Evolutionary conservation across 192 early-diverging fungal genomes (phyloP).

Genomic region (Linnemannia elongata): DNA sequence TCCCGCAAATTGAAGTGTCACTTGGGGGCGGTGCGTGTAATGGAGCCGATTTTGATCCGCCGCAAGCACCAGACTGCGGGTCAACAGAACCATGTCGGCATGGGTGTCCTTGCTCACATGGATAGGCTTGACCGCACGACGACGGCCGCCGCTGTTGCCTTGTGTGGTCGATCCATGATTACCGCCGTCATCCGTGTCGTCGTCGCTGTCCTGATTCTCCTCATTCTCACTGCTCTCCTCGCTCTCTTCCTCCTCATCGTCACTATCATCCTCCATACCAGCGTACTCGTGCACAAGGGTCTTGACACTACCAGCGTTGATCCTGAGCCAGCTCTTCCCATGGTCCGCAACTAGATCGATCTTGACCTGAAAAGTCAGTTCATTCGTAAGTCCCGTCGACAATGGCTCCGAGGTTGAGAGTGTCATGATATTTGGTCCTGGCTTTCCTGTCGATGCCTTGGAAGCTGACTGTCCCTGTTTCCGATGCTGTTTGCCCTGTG

Average conservation of each 20-base stretch:
- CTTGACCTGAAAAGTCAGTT: conserved; percentile 53
- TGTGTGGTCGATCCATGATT: not conserved
- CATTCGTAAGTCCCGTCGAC: conserved; percentile 17
- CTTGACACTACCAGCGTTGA: conserved; percentile 64
- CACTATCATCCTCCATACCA: conserved; percentile 55
- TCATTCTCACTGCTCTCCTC: conserved; percentile 38
- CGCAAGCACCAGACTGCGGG: conserved; percentile 41
- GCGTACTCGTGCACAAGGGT: conserved; percentile 63
- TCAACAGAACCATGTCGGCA: conserved; percentile 40
- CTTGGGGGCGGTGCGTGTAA: conserved; percentile 27
- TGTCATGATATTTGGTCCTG: conserved; percentile 13
- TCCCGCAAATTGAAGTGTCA: conserved; percentile 40
- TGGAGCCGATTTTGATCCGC: conserved; percentile 51
- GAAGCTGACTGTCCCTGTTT: not conserved
- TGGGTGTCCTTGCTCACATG: conserved; percentile 51
- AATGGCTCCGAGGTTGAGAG: conserved; percentile 26
- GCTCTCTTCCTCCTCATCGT: conserved; percentile 45
- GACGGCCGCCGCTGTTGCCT: not conserved
- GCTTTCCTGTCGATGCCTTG: not conserved
- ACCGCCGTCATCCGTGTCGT: not conserved
- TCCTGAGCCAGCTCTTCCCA: conserved; percentile 63
- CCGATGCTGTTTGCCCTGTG: not conserved
- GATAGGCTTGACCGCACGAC: conserved; percentile 15
- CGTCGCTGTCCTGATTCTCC: not conserved
- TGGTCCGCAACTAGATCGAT: conserved; percentile 64